Conservation (phyloP, 257 asterid genomes). For the Solanum rostratum region DNA sequence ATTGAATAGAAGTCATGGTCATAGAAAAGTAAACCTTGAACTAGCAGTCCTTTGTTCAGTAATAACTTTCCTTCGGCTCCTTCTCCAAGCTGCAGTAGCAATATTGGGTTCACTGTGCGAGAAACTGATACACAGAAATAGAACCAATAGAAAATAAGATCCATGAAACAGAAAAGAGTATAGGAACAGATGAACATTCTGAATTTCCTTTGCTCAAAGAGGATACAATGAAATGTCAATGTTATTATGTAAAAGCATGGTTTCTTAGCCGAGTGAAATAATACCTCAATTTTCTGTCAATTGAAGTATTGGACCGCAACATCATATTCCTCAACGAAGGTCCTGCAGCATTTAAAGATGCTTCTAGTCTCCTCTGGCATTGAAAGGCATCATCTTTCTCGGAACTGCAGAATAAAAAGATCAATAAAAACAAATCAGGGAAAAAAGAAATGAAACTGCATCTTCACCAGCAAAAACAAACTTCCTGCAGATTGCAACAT, state of each 20-base stretch:
- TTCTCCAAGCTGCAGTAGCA: conserved; percentile 88
- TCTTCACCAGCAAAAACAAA: background rate
- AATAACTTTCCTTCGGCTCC: conserved; percentile 85
- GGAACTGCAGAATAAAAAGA: conserved; percentile 34
- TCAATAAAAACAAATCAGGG: background rate
- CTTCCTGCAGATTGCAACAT: background rate
- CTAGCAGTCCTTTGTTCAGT: conserved; percentile 92
- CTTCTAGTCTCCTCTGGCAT: conserved; percentile 61
- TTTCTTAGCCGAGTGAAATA: background rate
- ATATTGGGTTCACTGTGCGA: conserved; percentile 91
- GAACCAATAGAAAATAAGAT: conserved; percentile 5
- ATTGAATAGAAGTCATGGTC: conserved; percentile 10
- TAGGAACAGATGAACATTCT: background rate
- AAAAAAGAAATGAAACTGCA: conserved; percentile 3
- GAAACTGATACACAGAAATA: conserved; percentile 42
- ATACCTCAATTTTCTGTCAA: conserved; percentile 78
- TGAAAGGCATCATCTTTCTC: conserved; percentile 78
- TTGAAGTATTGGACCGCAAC: conserved; percentile 64
- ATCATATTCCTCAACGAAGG: conserved; percentile 78
- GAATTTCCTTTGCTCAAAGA: background rate
- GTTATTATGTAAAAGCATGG: background rate
- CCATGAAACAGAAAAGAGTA: background rate
- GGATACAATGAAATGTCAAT: background rate
- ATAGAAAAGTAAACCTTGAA: conserved; percentile 57
- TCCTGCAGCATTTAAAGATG: conserved; percentile 67